A percentile compares a stretch with the other conserved stretches of the same genome.
These are phyloP conservation scores for Ceratonia siliqua DNA, from an alignment of 306 rosid genomes.

Conservation along the genomic window DNA sequence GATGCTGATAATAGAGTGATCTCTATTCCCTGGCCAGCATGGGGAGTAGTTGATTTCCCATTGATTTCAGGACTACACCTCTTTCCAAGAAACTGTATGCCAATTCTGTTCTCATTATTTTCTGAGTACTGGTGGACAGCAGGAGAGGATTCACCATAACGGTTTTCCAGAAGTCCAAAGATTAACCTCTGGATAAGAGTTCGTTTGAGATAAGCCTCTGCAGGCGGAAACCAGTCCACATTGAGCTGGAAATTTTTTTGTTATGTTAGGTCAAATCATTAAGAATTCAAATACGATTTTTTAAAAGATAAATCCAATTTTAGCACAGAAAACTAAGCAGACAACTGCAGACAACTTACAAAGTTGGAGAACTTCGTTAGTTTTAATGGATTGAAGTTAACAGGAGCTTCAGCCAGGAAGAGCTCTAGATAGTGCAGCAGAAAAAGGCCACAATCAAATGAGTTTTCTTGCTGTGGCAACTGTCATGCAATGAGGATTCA, in stretches of 20 bases:
- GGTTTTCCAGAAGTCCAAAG: conserved; percentile 66
- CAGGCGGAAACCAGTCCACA: conserved; percentile 84
- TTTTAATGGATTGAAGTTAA: conserved; percentile 71
- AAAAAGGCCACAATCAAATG: conserved; percentile 90
- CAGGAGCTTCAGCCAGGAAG: conserved; percentile 80
- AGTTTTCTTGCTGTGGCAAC: conserved; percentile 96
- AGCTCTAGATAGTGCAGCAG: conserved; percentile 94
- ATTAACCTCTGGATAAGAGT: conserved; percentile 81
- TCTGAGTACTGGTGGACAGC: conserved; percentile 44
- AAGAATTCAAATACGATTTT: background rate
- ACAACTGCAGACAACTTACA: conserved; percentile 72
- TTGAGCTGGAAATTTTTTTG: conserved; percentile 61
- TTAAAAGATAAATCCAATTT: background rate
- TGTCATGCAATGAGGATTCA: conserved; percentile 44
- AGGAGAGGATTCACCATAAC: conserved; percentile 46
- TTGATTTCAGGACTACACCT: conserved; percentile 48
- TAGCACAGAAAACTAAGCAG: conserved; percentile 28
- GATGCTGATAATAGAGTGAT: conserved; percentile 76
- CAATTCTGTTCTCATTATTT: conserved; percentile 45
- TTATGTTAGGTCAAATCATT: conserved; percentile 22
- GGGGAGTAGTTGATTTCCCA: conserved; percentile 50
- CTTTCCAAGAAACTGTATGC: conserved; percentile 43
- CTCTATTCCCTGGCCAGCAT: conserved; percentile 63
- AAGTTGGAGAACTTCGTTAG: conserved; percentile 70
- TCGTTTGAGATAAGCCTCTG: conserved; percentile 92